phyloP scores from a whole-genome alignment of 805 yeast species.

The Saturnispora quitensis region DNA sequence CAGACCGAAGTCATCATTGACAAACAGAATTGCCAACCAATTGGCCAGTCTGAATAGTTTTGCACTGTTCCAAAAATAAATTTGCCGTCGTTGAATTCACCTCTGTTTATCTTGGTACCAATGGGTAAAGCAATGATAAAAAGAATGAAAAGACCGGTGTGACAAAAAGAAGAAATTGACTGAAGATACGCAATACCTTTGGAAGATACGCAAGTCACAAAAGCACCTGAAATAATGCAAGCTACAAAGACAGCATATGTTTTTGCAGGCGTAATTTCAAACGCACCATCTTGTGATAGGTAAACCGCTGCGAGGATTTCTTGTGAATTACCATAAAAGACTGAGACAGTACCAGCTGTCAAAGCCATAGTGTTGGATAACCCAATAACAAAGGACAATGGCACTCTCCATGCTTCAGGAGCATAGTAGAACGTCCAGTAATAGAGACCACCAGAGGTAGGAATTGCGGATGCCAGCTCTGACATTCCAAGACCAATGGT shows the following conservation, averaged over 20 bases:
- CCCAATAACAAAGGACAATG: slow-evolving; percentile 53
- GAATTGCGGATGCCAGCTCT: slow-evolving; percentile 55
- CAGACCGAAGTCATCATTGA: slow-evolving; percentile 53
- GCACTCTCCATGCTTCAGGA: slow-evolving; percentile 40
- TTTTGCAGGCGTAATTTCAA: slow-evolving; percentile 41
- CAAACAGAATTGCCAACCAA: slow-evolving; percentile 43
- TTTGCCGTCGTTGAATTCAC: slow-evolving; percentile 34
- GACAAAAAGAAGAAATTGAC: slow-evolving; percentile 45
- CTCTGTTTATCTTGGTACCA: slow-evolving; percentile 35
- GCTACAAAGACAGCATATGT: slow-evolving; percentile 58
- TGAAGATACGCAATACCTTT: slow-evolving; percentile 47
- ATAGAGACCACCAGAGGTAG: slow-evolving; percentile 67
- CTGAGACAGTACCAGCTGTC: slow-evolving; percentile 53
- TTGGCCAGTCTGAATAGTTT: slow-evolving; percentile 44
- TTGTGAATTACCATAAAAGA: slow-evolving; percentile 55
- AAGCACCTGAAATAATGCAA: slow-evolving; percentile 40
- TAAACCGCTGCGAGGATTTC: slow-evolving; percentile 51
- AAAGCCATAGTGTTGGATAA: slow-evolving; percentile 57
- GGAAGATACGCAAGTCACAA: slow-evolving; percentile 46
- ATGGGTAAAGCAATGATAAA: slow-evolving; percentile 55
- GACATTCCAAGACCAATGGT: slow-evolving; percentile 52
- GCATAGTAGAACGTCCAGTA: slow-evolving; percentile 60
- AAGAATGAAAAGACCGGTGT: slow-evolving; percentile 39
- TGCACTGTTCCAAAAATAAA: slow-evolving; percentile 46
- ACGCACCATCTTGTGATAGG: slow-evolving; percentile 39